Base-by-base conservation (phyloP, 1,284 basidiomycete species). In the Apiotrichum brassicae region DNA sequence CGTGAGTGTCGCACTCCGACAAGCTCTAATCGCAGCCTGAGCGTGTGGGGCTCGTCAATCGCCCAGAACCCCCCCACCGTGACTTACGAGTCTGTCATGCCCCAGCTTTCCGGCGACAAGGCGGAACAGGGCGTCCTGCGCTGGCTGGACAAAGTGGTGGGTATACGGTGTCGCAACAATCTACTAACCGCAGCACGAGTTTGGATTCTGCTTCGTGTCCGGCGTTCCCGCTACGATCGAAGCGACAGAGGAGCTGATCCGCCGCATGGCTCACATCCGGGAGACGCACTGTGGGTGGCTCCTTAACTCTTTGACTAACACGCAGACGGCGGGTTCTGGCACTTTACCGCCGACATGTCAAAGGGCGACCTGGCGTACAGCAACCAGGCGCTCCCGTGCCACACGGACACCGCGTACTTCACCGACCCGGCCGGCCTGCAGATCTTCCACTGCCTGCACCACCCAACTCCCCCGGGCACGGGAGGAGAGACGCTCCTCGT, bases 341-440 rank as follows among this genome's bases (percentile, higher is more conserved):
- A 97, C 64, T 95, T 98, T 65, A 97, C 92, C 1, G 84, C 92
- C 0, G 84, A 95, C 66, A 79, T 95, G 19, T 83, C 85, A 12
- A 91, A 87, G 64, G 91, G 91, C 19, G 93, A 97, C 68, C 84
- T 89, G 6, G 77, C 77, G 1, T 98, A 98, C 73, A 93, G 91
- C 8, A 87, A 85, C 19, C 73, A 95, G 35, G 85, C 85, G 1
- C 80, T 98, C 6, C 83, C 82, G 8, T 91, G 90, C 0, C 94
- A 98, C 68, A 97, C 93, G 1, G 94, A 97, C 64, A 95, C 87
- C 42, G 94, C 93, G 2, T 97, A 97, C 73, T 91, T 86, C 62
- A 91, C 87, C 33, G 87, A 94, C 70, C 90, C 94, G 0, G 87
- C 86, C 42, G 93, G 94, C 3, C 76, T 98, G 22, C 94, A 98